Conservation (phyloP, 192 early-diverging fungal genomes). For the Coemansia asiatica region DNA sequence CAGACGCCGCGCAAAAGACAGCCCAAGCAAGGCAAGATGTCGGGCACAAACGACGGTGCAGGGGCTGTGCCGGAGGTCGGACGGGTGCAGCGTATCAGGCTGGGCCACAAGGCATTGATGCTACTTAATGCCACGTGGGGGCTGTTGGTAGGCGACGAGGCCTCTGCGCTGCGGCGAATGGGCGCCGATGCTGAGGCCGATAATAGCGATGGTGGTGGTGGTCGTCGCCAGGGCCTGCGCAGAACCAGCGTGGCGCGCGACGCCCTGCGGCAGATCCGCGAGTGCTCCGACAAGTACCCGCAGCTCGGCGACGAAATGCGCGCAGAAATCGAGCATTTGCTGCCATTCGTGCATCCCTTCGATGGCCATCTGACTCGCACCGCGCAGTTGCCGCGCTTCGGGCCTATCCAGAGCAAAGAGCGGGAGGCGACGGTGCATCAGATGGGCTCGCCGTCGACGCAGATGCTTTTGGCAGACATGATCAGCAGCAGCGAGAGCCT, state of each 20-base stretch:
- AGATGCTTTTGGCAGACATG: conserved; percentile 30
- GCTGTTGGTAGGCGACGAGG: conserved; percentile 44
- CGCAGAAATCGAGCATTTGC: conserved; percentile 19
- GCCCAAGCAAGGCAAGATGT: background rate
- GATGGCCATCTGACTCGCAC: conserved; percentile 46
- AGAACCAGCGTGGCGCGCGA: conserved; percentile 33
- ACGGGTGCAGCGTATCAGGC: conserved; percentile 34
- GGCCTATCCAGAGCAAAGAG: conserved; percentile 25
- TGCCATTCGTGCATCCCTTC: conserved; percentile 45
- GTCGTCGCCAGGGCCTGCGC: background rate
- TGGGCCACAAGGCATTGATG: conserved; percentile 49
- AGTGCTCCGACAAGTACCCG: conserved; percentile 27
- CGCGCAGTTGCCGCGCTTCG: conserved; percentile 26
- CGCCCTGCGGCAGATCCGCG: conserved; percentile 39
- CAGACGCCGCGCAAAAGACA: conserved; percentile 6
- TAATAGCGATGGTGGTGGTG: background rate
- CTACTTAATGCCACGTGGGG: conserved; percentile 40
- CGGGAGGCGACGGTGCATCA: background rate
- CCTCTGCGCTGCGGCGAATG: conserved; percentile 21
- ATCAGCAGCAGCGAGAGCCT: conserved; percentile 6
- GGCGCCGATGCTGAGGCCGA: background rate
- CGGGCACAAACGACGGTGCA: background rate
- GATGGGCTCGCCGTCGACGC: conserved; percentile 20
- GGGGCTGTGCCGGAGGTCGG: conserved; percentile 5
- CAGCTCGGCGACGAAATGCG: conserved; percentile 19